Base-by-base conservation (phyloP, 2,329 filamentous ascomycete genomes). In the Aspergillus fischeri region DNA sequence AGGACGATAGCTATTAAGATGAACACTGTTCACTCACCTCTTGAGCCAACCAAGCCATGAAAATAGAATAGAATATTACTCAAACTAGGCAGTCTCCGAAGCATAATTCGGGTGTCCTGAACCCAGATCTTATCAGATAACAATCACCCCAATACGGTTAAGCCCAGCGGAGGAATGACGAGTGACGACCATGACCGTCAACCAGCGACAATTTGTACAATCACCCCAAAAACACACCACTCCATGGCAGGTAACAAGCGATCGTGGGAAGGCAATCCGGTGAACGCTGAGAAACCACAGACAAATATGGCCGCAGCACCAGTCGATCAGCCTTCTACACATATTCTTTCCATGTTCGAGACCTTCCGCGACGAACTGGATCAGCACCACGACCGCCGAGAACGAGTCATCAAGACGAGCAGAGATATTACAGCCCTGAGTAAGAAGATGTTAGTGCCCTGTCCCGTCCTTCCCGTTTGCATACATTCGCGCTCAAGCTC, bases 351-450 rank as follows among this genome's bases (percentile, higher is more conserved):
- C 63, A 92, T 97, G 83, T 99, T 99, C 72, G 88, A 91, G 73
- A 78, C 74, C 7, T 96, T 97, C 73, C 88, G 92, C 52, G 82
- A 88, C 67, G 92, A 97, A 75, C 81, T 99, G 28, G 94, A 99
- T 70, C 86, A 94, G 75, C 93, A 97, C 72, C 91, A 99, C 74
- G 94, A 97, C 75, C 87, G 94, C 17, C 84, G 92, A 56, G 92
- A 97, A 77, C 85, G 89, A 53, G 86, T 96, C 65, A 90, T 95
- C 70, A 99, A 97, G 78, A 88, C 87, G 2, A 95, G 91, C 8
- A 82, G 93, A 60, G 94, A 99, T 73, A 90, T 99, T 57, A 99
- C 94, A 6, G 92, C 91, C 0, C 80, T 92, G 54, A 96, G 91
- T 76, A 99, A 99, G 81, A 99, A 97, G 78, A 95, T 97, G 92